Conservation (phyloP, 2,329 filamentous ascomycete genomes). For the Pseudopithomyces chartarum region DNA sequence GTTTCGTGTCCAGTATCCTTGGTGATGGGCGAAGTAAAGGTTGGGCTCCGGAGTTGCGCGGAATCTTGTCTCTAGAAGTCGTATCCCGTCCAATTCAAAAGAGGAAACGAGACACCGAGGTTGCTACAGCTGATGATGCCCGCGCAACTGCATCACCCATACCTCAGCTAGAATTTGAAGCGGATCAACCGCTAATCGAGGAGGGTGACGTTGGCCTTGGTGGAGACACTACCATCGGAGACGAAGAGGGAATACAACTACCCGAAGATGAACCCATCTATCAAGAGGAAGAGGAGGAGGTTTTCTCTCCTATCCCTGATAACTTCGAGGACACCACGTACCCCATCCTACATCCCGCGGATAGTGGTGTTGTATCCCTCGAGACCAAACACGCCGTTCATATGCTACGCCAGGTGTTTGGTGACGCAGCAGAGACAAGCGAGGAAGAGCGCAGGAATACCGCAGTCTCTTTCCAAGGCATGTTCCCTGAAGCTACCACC, state of each 20-base stretch:
- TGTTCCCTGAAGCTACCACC: conserved; percentile 81
- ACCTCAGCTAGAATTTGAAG: conserved; percentile 65
- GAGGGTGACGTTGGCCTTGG: conserved; percentile 50
- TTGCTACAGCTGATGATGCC: conserved; percentile 69
- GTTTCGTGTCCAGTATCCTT: conserved; percentile 86
- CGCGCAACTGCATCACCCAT: conserved; percentile 61
- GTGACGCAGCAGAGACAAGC: conserved; percentile 68
- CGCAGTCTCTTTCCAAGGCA: conserved; percentile 85
- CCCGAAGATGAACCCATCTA: conserved; percentile 33
- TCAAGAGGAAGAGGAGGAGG: conserved; percentile 42
- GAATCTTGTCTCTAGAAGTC: conserved; percentile 86
- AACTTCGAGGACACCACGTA: conserved; percentile 80
- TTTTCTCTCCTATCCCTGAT: conserved; percentile 48
- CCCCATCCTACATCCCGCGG: conserved; percentile 77
- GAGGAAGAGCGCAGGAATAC: conserved; percentile 74
- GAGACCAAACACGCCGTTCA: conserved; percentile 97
- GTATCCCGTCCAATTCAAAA: conserved; percentile 81
- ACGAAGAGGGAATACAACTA: conserved; percentile 32
- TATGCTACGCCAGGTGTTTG: conserved; percentile 86
- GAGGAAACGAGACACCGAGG: conserved; percentile 88
- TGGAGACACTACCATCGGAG: conserved; percentile 33
- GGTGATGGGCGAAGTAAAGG: conserved; percentile 76
- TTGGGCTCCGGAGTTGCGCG: conserved; percentile 91
- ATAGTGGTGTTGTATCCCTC: conserved; percentile 84
- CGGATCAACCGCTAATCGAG: conserved; percentile 55